phyloP scores from a whole-genome alignment of 441 rosid species.

The Croton setiger region DNA sequence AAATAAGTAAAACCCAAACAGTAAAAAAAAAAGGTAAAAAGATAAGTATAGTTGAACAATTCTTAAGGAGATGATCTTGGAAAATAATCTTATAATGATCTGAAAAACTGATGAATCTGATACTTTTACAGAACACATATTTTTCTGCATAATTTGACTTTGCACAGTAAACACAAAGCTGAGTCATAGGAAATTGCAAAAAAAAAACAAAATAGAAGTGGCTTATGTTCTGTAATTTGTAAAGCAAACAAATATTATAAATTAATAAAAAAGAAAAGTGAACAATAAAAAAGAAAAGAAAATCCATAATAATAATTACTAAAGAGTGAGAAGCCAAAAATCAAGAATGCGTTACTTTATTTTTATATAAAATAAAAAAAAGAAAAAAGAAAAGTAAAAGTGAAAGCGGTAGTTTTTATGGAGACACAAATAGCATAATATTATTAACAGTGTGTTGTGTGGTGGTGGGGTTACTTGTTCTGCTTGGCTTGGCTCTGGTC shows the following conservation, averaged over 20 bases:
- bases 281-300: neutral
- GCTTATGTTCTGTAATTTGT: neutral
- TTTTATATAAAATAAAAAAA: too few species aligned
- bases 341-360: conserved; percentile 43
- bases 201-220: conserved; percentile 13
- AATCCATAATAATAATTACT: conserved; percentile 1
- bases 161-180: neutral
- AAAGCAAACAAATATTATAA: neutral
- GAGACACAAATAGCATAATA: neutral
- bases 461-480: conserved; percentile 16
- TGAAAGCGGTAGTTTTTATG: neutral
- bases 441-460: neutral
- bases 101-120: neutral
- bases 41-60: neutral
- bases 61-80: neutral
- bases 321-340: conserved; percentile 15
- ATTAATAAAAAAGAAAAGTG: neutral
- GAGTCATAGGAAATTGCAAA: neutral
- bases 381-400: conserved; percentile 13
- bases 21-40: too few species aligned
- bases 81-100: neutral
- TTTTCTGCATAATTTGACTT: neutral
- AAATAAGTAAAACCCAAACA: too few species aligned
- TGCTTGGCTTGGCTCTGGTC: neutral
- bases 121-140: neutral